Evolutionary conservation across 441 rosid species (phyloP).

Genomic region (Mallotus repandus): DNA sequence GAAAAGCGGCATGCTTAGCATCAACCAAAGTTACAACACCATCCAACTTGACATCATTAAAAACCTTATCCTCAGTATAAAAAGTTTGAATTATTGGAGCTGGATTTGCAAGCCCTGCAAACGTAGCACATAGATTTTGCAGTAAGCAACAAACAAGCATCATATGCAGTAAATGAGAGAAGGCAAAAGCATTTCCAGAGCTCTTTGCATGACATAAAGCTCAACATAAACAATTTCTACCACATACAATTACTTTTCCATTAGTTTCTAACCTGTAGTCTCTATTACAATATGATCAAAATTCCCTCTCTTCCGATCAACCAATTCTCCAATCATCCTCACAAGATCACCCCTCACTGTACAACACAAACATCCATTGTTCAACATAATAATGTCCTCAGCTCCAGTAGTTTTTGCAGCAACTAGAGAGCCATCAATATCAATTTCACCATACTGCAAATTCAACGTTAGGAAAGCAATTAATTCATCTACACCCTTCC

Average conservation of each 20-base stretch:
- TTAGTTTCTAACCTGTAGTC: constrained; percentile 66
- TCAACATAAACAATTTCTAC: neutral
- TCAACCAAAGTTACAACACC: constrained; percentile 98
- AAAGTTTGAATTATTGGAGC: constrained; percentile 96
- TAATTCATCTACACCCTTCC: neutral
- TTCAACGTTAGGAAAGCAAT: neutral
- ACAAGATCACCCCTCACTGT: constrained; percentile 98
- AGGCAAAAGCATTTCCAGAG: too few relatives aligned
- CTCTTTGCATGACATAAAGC: neutral
- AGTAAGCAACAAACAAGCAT: neutral
- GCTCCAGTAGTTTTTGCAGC: constrained; percentile 85
- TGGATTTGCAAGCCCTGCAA: constrained; percentile 88
- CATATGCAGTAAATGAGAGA: too few relatives aligned
- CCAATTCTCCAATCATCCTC: constrained; percentile 85
- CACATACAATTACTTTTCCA: too few relatives aligned
- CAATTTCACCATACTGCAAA: constrained; percentile 83
- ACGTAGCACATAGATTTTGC: neutral
- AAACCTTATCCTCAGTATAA: constrained; percentile 82
- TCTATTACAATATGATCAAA: constrained; percentile 94
- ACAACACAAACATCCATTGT: constrained; percentile 95
- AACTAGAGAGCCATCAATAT: constrained; percentile 90
- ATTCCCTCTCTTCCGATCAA: constrained; percentile 65
- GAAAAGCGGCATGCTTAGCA: constrained; percentile 85
- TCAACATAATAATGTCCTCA: constrained; percentile 88
- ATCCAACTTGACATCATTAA: constrained; percentile 87